Base-by-base conservation (phyloP, 768 basidiomycete species). In the Chalciporus chontae region DNA sequence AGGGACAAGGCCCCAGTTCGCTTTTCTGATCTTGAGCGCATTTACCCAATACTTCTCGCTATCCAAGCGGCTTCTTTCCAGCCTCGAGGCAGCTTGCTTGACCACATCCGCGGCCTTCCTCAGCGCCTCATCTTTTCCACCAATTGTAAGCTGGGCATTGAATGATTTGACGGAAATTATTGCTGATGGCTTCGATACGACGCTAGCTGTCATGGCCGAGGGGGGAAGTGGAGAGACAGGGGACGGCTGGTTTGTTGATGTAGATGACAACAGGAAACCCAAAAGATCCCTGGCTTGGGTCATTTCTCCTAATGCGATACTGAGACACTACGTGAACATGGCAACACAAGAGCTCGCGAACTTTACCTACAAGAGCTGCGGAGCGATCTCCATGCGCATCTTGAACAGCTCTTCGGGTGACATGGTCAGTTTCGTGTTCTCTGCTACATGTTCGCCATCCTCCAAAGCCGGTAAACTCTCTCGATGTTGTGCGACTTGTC, bases 1-100 rank as follows among this genome's bases (percentile, higher is more conserved):
- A 27, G 89, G 87, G 38, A 85, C 78, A 29, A 93, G 69, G 13
- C 85, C 78, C 90, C 90, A 93, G 57, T 93, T 92, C 8, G 76
- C 81, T 58, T 79, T 70, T 54, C 90, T 73, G 40, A 88, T 83
- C 62, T 80, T 85, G 40, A 93, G 73, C 4, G 90, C 90, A 62
- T 91, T 81, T 7, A 83, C 73, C 90, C 90, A 93, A 57, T 91
- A 91, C 51, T 73, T 80, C 61, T 90, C 87, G 37, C 83, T 79
- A 43, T 77, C 72, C 8, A 78, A 56, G 36, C 83, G 73, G 18
- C 79, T 73, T 43, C 79, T 72, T 59, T 90, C 87, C 70, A 90
- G 80, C 46, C 79, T 78, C 47, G 79, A 75, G 3, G 87, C 84
- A 4, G 87, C 87, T 27, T 73, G 65, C 58, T 82, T 87, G 55